Percentiles rank a stretch among this genome's conserved stretches.
These are phyloP conservation scores for Begonia masoniana DNA, from an alignment of 306 rosid species.

Conservation along the genomic window DNA sequence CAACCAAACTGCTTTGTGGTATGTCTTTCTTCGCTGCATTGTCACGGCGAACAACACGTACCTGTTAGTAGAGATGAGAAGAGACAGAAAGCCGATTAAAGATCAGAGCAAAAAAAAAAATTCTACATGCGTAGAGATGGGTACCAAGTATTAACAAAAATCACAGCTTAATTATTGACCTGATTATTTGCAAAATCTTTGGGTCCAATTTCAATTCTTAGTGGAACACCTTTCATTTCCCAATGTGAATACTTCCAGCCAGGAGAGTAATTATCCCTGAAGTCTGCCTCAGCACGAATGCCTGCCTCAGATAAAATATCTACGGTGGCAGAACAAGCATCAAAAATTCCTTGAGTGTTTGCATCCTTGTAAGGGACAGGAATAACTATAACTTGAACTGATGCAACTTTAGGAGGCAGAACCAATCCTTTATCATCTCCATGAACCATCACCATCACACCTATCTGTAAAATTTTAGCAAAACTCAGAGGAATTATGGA, in stretches of 20 bases:
- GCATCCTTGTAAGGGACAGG: constrained; percentile 93
- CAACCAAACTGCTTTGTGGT: constrained; percentile 40
- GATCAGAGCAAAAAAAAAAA: too few species aligned
- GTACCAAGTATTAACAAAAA: neutral
- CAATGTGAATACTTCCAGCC: constrained; percentile 98
- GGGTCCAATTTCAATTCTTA: constrained; percentile 96
- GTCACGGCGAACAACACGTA: constrained; percentile 74
- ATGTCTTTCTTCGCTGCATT: constrained; percentile 57
- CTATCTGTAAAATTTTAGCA: constrained; percentile 44
- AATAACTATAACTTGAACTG: constrained; percentile 77
- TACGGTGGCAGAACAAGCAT: constrained; percentile 58
- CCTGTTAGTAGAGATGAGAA: constrained; percentile 26
- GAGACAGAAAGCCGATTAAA: neutral
- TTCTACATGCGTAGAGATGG: too few species aligned
- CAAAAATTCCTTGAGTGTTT: constrained; percentile 57
- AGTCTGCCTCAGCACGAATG: constrained; percentile 71
- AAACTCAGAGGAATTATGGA: neutral
- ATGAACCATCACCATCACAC: constrained; percentile 97
- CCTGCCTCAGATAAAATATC: constrained; percentile 48
- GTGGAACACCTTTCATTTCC: constrained; percentile 99
- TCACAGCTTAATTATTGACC: constrained; percentile 21
- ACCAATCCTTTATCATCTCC: constrained; percentile 95
- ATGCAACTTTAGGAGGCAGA: constrained; percentile 89
- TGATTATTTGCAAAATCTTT: constrained; percentile 78
- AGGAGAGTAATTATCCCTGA: constrained; percentile 80